Conservation (phyloP, 345 rosid species). For the Citrus maxima region DNA sequence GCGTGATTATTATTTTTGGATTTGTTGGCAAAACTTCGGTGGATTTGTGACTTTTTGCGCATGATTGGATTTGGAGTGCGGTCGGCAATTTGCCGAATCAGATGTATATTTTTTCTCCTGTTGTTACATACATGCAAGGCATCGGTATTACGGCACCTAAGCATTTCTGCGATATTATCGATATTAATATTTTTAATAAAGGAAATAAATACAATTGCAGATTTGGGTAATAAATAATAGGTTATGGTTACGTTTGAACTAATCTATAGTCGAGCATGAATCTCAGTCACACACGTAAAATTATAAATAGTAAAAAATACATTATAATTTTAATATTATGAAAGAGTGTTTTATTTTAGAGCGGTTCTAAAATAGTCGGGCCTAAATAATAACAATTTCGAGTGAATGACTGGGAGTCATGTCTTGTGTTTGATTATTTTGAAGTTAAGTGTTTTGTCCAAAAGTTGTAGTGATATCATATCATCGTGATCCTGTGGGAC, state of each 20-base stretch:
- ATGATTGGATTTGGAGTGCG: not conserved
- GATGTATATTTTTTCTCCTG: not conserved
- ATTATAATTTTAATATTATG: too few relatives aligned
- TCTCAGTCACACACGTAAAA: accelerated
- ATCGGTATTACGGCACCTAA: too few relatives aligned
- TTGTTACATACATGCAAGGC: too few relatives aligned
- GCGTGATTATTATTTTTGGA: not conserved
- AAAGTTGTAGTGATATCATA: not conserved
- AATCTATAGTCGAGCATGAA: accelerated
- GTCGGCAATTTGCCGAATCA: not conserved
- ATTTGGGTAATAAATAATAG: too few relatives aligned
- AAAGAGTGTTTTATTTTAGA: accelerated
- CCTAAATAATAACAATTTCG: too few relatives aligned
- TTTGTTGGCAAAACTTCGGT: constrained; percentile 6
- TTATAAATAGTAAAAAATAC: accelerated
- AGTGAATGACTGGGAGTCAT: too few relatives aligned
- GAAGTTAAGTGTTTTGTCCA: not conserved
- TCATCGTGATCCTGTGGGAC: constrained; percentile 13
- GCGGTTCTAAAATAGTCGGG: accelerated
- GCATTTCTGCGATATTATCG: too few relatives aligned
- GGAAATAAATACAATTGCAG: too few relatives aligned
- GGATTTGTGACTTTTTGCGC: constrained; percentile 8
- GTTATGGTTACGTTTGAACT: too few relatives aligned
- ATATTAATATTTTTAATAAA: too few relatives aligned
- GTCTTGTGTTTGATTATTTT: too few relatives aligned